Evolutionary conservation across 805 yeast species (phyloP), one percentile per base, ranked within the genome.

Genomic region (Myxozyma neotropica): DNA sequence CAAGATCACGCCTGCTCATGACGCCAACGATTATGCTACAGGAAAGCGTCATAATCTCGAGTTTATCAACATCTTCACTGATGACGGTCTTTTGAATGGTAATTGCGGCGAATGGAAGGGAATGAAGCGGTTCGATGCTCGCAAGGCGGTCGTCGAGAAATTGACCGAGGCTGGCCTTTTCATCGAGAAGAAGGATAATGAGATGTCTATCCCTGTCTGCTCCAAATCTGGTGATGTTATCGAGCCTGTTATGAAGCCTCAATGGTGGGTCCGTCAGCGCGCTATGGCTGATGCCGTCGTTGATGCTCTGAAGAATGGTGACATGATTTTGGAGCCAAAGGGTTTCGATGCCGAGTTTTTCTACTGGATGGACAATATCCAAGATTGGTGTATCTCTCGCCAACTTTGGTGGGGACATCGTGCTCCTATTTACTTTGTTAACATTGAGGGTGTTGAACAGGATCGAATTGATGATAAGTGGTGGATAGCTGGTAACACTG

Each of bases 361-460:
- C 85, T 89, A 85, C 74, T 94, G 99, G 99, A 79, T 93, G 75
- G 94, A 86, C 72, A 89, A 90, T 76, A 88, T 92, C 67, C 97
- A 94, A 79, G 99, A 94, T 78, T 94, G 99, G 99, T 94, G 99
- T 85, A 90, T 94, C 65, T 94, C 98, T 21, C 88, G 99, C 77
- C 88, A 84, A 75, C 73, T 84, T 55, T 89, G 96, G 96, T 88
- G 95, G 95, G 99, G 99, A 67, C 99, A 94, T 79, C 85, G 98
- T 78, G 89, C 96, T 77, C 99, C 99, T 27, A 96, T 89, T 44
- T 94, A 94, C 78, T 89, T 89, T 68, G 89, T 91, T 61, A 79
- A 81, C 56, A 78, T 93, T 58, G 96, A 89, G 71, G 95, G 93
- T 58, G 71, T 73, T 45, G 77, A 76, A 62, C 85, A 81, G 59